Evolutionary conservation across 2,329 filamentous ascomycete species (phyloP).

Genomic region (Fusarium continuum): DNA sequence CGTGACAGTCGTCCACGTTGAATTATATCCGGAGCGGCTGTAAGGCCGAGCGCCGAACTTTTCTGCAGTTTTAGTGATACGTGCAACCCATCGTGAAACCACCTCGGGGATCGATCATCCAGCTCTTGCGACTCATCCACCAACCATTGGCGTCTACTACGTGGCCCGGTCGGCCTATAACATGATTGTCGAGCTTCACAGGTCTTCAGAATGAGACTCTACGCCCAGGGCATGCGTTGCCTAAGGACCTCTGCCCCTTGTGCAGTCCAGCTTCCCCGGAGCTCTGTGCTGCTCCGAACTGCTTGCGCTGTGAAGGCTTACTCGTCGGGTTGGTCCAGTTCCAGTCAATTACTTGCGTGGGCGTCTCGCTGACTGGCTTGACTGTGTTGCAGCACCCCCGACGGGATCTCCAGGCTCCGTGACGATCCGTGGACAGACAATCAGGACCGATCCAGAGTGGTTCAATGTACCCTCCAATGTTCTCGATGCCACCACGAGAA

Average conservation of each 20-base stretch:
- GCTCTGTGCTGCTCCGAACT: conserved; percentile 36
- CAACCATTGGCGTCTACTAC: conserved; percentile 20
- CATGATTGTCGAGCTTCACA: conserved; percentile 32
- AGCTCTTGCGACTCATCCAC: neutral
- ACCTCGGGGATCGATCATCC: neutral
- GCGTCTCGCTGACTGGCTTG: conserved; percentile 35
- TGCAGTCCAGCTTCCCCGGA: conserved; percentile 36
- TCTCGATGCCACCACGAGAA: conserved; percentile 75
- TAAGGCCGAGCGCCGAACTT: conserved; percentile 34
- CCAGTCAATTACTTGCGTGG: conserved; percentile 17
- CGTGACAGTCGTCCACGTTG: neutral
- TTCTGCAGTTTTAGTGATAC: conserved; percentile 19
- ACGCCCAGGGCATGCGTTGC: conserved; percentile 40
- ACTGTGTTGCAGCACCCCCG: conserved; percentile 25
- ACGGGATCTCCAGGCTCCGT: conserved; percentile 50
- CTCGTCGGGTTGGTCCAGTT: conserved; percentile 41
- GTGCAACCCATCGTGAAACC: conserved; percentile 1
- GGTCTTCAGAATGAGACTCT: conserved; percentile 38
- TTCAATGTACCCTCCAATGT: conserved; percentile 86
- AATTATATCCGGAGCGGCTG: conserved; percentile 29
- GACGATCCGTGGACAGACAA: conserved; percentile 67
- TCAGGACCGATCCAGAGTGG: conserved; percentile 74
- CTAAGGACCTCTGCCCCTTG: conserved; percentile 43
- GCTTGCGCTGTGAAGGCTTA: conserved; percentile 38
- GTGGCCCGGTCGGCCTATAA: conserved; percentile 19